Evolutionary conservation across 2,329 filamentous ascomycete genomes (phyloP), one percentile per base, ranked within the genome.

Genomic region (Xylariaceae sp.): DNA sequence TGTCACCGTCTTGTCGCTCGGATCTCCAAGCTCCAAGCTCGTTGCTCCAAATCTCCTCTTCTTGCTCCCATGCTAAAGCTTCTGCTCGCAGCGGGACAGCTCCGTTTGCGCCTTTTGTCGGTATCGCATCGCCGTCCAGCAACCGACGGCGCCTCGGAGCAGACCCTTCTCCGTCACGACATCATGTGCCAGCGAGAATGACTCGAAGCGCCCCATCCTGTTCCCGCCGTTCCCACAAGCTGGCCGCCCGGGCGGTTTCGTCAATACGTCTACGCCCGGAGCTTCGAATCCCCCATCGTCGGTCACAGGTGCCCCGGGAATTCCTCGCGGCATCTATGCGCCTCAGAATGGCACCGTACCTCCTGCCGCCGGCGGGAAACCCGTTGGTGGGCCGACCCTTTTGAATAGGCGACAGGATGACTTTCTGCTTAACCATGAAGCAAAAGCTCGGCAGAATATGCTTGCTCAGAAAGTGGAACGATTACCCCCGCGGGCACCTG

Each of bases 51-150:
- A 18, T 7, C n/a, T 18, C 45, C 6, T 10, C 1, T n/a, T 44
- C 10, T 44, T 18, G 15, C 44, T 49, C n/a, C 48, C n/a, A 53
- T 52, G 54, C 64, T 67, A 57, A 66, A 49, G 23, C 44, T 58
- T 55, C 44, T 50, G 9, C 7, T 60, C 8, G 49, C 53, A 71
- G 71, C 66, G 64, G 59, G 67, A 69, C 58, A 66, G 60, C 58
- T 71, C 68, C 48, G 67, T 72, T 60, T 73, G 59, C n/a, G 35
- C 61, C 57, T 18, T 54, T 47, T 64, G 62, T 50, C 60, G 51
- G 53, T 47, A 60, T 45, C 60, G 62, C 2, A 34, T 60, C 13
- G 59, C 57, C 49, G 53, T 58, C 13, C 65, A 60, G 4, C 53
- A 34, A 55, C 18, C 17, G 18, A 41, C 34, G 13, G 17, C n/a